These are phyloP conservation scores for Penicillium desertorum DNA, from an alignment of 495 filamentous ascomycete genomes.

Conservation along the genomic window DNA sequence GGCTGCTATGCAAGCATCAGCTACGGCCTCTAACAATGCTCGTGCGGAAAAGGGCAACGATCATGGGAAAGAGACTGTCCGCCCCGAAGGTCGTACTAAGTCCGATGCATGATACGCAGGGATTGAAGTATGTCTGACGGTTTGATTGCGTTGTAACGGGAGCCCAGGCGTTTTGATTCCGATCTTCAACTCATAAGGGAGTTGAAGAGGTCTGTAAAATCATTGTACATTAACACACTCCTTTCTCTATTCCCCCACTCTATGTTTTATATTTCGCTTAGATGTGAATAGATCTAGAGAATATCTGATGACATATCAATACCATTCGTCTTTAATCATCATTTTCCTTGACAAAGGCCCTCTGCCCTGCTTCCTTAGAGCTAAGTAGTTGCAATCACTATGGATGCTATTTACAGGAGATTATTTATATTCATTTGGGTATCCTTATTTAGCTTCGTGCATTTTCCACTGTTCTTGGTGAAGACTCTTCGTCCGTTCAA, in stretches of 20 bases:
- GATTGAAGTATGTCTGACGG: not conserved
- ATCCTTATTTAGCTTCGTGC: conserved; percentile 12
- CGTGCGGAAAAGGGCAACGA: conserved; percentile 9
- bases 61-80: conserved; percentile 1
- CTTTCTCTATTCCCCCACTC: conserved; percentile 24
- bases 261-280: conserved; percentile 11
- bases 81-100: conserved; percentile 2
- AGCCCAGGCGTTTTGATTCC: conserved; percentile 17
- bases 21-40: conserved; percentile 10
- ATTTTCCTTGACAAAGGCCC: no score
- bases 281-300: conserved; percentile 10
- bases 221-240: conserved; percentile 22
- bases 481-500: conserved; percentile 44
- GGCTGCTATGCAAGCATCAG: conserved; percentile 17
- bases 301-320: conserved; percentile 8
- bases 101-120: conserved; percentile 4
- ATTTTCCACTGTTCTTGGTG: conserved; percentile 21
- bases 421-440: not conserved
- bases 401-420: conserved; percentile 16
- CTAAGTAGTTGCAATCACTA: not conserved
- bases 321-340: not conserved
- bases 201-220: conserved; percentile 11
- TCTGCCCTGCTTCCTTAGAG: no score
- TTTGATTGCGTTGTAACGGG: not conserved
- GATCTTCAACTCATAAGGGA: conserved; percentile 8